These are phyloP conservation scores for Triangularia setosa DNA, from an alignment of 2,329 filamentous ascomycete species.

Conservation along the genomic window DNA sequence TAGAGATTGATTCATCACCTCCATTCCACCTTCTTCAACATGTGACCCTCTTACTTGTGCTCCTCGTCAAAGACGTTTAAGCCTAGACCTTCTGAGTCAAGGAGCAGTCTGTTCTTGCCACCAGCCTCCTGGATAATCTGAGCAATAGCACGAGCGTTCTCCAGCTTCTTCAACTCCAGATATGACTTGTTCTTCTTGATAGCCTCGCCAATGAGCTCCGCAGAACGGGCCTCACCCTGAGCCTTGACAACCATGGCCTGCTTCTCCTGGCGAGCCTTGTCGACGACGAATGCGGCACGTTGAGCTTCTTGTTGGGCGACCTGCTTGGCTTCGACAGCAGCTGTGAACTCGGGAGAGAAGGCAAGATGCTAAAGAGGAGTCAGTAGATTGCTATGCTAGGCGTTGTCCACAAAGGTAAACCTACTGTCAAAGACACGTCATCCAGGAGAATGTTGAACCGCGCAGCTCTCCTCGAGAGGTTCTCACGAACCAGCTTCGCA, in stretches of 20 bases:
- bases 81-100: slow-evolving; percentile 86
- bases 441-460: slow-evolving; percentile 97
- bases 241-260: slow-evolving; percentile 97
- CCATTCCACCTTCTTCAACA: not conserved
- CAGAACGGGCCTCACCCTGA: slow-evolving; percentile 97
- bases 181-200: slow-evolving; percentile 99
- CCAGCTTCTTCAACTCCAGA: slow-evolving; percentile 94
- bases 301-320: slow-evolving; percentile 90
- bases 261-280: slow-evolving; percentile 99
- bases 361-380: slow-evolving; percentile 55
- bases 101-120: slow-evolving; percentile 87
- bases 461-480: slow-evolving; percentile 83
- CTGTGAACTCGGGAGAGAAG: slow-evolving; percentile 71
- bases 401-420: slow-evolving; percentile 25
- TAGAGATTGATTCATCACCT: slow-evolving; percentile 39
- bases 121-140: slow-evolving; percentile 78
- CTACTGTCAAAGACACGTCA: slow-evolving; percentile 92
- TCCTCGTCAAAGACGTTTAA: slow-evolving; percentile 71
- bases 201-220: slow-evolving; percentile 95
- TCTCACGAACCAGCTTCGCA: slow-evolving; percentile 84
- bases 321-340: slow-evolving; percentile 70
- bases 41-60: slow-evolving; percentile 38
- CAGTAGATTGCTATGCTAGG: slow-evolving; percentile 22
- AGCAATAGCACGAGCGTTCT: slow-evolving; percentile 92
- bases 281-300: slow-evolving; percentile 92